A percentile compares a stretch with the other conserved stretches of the same genome.
Evolutionary conservation across 805 yeast species (phyloP).

Genomic region (Starmerella powellii): DNA sequence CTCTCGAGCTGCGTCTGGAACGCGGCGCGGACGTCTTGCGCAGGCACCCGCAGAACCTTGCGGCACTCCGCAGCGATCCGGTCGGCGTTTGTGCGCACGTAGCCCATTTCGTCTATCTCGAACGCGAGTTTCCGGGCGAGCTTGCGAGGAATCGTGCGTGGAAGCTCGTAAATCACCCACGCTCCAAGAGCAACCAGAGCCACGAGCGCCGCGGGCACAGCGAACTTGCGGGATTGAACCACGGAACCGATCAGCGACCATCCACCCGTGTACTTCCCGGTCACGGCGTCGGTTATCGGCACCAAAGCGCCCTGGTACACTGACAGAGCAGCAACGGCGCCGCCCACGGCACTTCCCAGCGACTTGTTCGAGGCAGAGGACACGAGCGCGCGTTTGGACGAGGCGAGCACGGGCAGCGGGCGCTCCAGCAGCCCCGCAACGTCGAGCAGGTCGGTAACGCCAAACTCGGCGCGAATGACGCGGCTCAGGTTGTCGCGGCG

Average conservation of each 20-base stretch:
- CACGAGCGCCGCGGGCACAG: conserved; percentile 42
- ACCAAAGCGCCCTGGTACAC: conserved; percentile 16
- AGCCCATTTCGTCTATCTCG: conserved; percentile 57
- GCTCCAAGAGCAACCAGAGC: conserved; percentile 43
- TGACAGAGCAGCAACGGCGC: conserved; percentile 20
- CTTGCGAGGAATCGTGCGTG: conserved; percentile 77
- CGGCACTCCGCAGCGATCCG: conserved; percentile 74
- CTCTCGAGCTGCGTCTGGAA: conserved; percentile 57
- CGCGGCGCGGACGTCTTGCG: conserved; percentile 63
- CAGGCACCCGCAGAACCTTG: conserved; percentile 67
- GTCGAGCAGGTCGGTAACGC: conserved; percentile 66
- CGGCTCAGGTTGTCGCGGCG: conserved; percentile 50
- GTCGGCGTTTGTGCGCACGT: conserved; percentile 62
- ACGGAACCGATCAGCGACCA: conserved; percentile 39
- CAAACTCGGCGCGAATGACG: conserved; percentile 47
- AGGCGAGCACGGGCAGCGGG: conserved; percentile 22
- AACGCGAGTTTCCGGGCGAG: conserved; percentile 57
- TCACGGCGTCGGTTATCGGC: conserved; percentile 22
- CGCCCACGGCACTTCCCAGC: conserved; percentile 14
- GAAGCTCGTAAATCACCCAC: conserved; percentile 67
- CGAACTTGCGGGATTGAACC: conserved; percentile 37
- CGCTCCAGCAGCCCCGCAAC: conserved; percentile 38
- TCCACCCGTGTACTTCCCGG: conserved; percentile 8
- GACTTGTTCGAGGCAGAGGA: conserved; percentile 15
- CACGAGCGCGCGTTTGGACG: conserved; percentile 15